Evolutionary conservation across 139 green algal species (phyloP), one percentile per base, ranked within the genome.

Genomic region (Volvox reticuliferus): DNA sequence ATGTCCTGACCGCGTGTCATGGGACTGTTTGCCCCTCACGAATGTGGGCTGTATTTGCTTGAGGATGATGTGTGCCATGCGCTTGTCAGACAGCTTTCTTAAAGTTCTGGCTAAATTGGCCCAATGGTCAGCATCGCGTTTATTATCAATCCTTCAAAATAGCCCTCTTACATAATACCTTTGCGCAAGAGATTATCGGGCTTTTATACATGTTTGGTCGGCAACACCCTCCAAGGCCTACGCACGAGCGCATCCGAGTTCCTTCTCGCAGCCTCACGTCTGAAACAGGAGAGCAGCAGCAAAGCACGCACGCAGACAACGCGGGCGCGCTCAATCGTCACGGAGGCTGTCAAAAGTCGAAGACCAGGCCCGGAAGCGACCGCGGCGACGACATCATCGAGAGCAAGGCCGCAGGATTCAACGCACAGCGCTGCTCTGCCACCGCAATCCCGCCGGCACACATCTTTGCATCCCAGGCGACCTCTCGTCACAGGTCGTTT

Each of bases 181-280:
- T 55, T 9, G 9, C 44, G 44, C 5, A 55, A 5, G 44, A 55
- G 9, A 55, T 14, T 55, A 55, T 55, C 44, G 5, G 5, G 44
- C 44, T 55, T 55, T 24, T 12, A 73, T 73, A 73, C 50, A 86
- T 86, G 79, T 86, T 86, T 44, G 79, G 44, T 55, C 33, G 26
- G 44, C 17, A 55, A 1, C 79, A 71, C 20, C 79, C 79, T 26
- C 79, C 79, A 55, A 37, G 12, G 28, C 50, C 79, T 26, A 86
- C 50, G 28, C 44, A 71, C 44, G 79, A 86, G 16, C 44, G 79
- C 44, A 24, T 86, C 79, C 79, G 35, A 12, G 79, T 86, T 21
- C 79, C 79, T 2, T 86, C 79, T 26, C 79, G 79, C 13, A 17
- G 12, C 50, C 17, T 81, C 32, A 55, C 75, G 16, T 79, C 21